Percentiles rank a stretch among this genome's conserved stretches.
Evolutionary conservation across 2,329 filamentous ascomycete genomes (phyloP).

Genomic region (Gnomoniopsis smithogilvyi): DNA sequence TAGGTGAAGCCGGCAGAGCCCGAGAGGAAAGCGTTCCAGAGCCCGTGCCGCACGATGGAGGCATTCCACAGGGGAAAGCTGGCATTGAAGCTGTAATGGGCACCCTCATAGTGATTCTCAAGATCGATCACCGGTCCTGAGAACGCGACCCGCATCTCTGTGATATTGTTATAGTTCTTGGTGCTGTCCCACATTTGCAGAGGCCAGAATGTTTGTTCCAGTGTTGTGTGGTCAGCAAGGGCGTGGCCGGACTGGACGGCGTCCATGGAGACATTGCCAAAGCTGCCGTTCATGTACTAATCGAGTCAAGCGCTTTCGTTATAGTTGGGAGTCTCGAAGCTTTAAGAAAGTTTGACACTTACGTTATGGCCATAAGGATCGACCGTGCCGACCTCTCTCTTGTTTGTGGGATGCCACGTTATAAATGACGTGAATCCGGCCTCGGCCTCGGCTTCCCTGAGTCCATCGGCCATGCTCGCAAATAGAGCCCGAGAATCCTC

Average conservation of each 20-base stretch:
- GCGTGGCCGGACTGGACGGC: constrained; percentile 1
- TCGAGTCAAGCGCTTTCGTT: neutral
- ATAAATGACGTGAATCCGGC: neutral
- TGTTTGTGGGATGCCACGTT: neutral
- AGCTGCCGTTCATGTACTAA: constrained; percentile 1
- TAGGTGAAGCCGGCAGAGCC: constrained; percentile 4
- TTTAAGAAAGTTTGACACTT: too few species aligned
- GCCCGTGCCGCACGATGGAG: neutral
- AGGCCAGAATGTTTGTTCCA: neutral
- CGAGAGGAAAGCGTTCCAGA: constrained; percentile 1
- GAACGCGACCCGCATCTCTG: constrained; percentile 1
- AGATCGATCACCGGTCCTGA: constrained; percentile 1
- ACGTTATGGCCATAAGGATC: constrained; percentile 1
- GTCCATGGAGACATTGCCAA: neutral
- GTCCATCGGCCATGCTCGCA: neutral
- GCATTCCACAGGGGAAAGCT: neutral
- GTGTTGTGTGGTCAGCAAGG: neutral
- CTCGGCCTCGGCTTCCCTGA: neutral
- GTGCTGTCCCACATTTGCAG: neutral
- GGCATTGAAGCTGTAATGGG: neutral
- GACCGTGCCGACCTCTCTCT: neutral
- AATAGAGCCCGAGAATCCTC: neutral
- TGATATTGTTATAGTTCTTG: neutral
- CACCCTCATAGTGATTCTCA: constrained; percentile 1
- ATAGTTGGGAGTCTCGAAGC: too few species aligned